Evolutionary conservation across 78 protist species (phyloP), one percentile per base, ranked within the genome.

Genomic region (Chrysochromulina tobinii): DNA sequence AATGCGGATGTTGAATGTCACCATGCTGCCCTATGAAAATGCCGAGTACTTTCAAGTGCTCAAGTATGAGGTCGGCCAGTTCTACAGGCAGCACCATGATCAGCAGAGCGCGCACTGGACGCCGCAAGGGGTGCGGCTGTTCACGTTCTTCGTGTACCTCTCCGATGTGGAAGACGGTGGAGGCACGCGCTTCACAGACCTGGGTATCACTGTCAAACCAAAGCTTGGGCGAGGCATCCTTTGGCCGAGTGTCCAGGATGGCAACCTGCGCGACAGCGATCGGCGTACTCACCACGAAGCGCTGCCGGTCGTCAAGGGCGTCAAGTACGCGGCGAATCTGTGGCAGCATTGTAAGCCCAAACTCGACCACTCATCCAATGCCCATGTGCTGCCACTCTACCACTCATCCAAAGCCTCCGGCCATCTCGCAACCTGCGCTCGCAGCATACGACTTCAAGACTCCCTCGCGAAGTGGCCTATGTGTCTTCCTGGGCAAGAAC

Each of bases 41-140:
- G 86, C 86, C 5, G 86, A 79, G 86, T 83, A n/a, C 53, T n/a
- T 58, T 9, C 88, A 83, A 53, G 23, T 83, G 9, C 68, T 83
- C 54, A 5, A 38, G 88, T 83, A 83, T 69, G 68, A 57, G 88
- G 54, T 50, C 25, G 88, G 88, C 51, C 88, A 83, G 68, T 83
- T 55, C 88, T 83, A 81, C 66, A 7, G 18, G 14, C 2, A 64
- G 53, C 87, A 81, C 67, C 87, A 81, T 51, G 86, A 79, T 64
- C 86, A 79, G 86, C 86, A 79, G 86, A 2, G 64, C 11, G 86
- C 86, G 61, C 61, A 21, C 61, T 79, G 86, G 86, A 79, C 64
- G 27, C 86, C 86, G 61, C 86, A 79, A 38, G 38, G 88, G 54
- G 69, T 58, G 50, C 88, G 88, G 8, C 55, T 58, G 53, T 58